Evolutionary conservation across 1,139 yeast species (phyloP).

Genomic region (Ashbya aceris): DNA sequence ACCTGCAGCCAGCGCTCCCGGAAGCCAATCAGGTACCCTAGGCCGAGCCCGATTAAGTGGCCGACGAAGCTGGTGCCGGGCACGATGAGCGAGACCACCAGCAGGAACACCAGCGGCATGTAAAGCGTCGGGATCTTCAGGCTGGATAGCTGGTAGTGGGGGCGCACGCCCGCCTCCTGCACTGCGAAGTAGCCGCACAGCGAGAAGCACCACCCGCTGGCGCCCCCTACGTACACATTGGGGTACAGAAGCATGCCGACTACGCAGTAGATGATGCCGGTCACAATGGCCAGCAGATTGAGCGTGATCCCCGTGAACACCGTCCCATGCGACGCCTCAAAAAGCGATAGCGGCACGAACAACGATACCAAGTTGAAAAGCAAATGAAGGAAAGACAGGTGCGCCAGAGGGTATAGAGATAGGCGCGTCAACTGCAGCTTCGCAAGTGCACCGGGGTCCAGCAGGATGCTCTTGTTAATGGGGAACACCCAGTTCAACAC

Average conservation of each 20-base stretch:
- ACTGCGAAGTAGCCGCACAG: slow-evolving; percentile 56
- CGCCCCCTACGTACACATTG: slow-evolving; percentile 49
- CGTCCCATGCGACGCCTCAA: slow-evolving; percentile 75
- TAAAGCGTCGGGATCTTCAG: slow-evolving; percentile 49
- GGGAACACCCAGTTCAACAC: slow-evolving; percentile 29
- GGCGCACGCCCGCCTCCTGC: slow-evolving; percentile 45
- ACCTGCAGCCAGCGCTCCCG: slow-evolving; percentile 24
- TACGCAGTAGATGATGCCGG: slow-evolving; percentile 60
- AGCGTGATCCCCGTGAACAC: slow-evolving; percentile 78
- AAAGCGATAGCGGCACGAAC: slow-evolving; percentile 52
- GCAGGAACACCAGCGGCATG: slow-evolving; percentile 48
- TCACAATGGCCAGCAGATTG: slow-evolving; percentile 58
- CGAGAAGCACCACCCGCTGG: slow-evolving; percentile 70
- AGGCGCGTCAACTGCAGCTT: slow-evolving; percentile 51
- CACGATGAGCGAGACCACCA: slow-evolving; percentile 40
- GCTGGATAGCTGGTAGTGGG: slow-evolving; percentile 34
- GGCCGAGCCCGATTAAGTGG: slow-evolving; percentile 46
- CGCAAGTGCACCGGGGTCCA: slow-evolving; percentile 51
- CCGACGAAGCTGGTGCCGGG: slow-evolving; percentile 68
- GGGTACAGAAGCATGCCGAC: slow-evolving; percentile 49
- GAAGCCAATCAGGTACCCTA: slow-evolving; percentile 48
- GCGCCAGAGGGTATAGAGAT: slow-evolving; percentile 70
- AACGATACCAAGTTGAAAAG: slow-evolving; percentile 52
- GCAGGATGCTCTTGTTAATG: slow-evolving; percentile 32
- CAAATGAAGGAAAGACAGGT: slow-evolving; percentile 53